These are phyloP conservation scores for Clavaria fumosa DNA, from an alignment of 768 basidiomycete species.

Conservation along the genomic window DNA sequence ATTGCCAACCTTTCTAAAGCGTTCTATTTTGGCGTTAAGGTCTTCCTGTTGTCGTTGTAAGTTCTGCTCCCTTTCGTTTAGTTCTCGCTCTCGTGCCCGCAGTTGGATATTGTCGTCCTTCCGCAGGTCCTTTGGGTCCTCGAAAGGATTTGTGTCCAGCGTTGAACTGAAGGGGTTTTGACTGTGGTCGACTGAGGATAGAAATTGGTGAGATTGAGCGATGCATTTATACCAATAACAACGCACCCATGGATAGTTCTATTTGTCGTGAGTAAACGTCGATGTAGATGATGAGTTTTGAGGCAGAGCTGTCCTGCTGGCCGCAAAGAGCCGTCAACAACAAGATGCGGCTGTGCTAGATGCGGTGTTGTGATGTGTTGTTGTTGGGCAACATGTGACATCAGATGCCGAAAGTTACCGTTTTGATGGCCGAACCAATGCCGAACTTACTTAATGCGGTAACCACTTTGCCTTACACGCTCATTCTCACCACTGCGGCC, in stretches of 20 bases:
- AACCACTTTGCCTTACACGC: no score
- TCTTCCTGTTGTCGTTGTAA: conserved; percentile 68
- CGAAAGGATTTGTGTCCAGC: conserved; percentile 80
- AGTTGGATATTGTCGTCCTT: conserved; percentile 52
- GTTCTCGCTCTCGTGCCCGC: no score
- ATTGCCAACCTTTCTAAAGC: conserved; percentile 57
- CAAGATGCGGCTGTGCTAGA: not conserved
- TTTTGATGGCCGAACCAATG: no score
- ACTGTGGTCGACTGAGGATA: conserved; percentile 4
- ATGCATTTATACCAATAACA: not conserved
- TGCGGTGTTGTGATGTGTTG: not conserved
- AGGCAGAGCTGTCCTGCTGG: not conserved
- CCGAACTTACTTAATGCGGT: no score
- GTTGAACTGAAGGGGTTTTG: conserved; percentile 79
- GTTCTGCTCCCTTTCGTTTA: no score
- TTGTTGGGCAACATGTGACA: no score
- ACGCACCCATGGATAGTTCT: not conserved
- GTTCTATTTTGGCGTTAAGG: conserved; percentile 49
- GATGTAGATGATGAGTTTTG: not conserved
- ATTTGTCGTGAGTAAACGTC: not conserved
- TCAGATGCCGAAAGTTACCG: no score
- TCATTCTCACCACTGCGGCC: no score
- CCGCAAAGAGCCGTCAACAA: not conserved
- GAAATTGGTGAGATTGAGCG: not conserved
- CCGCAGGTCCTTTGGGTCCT: conserved; percentile 47